phyloP scores from a whole-genome alignment of 1,284 basidiomycete species.

The Tetrapyrgos nigripes region DNA sequence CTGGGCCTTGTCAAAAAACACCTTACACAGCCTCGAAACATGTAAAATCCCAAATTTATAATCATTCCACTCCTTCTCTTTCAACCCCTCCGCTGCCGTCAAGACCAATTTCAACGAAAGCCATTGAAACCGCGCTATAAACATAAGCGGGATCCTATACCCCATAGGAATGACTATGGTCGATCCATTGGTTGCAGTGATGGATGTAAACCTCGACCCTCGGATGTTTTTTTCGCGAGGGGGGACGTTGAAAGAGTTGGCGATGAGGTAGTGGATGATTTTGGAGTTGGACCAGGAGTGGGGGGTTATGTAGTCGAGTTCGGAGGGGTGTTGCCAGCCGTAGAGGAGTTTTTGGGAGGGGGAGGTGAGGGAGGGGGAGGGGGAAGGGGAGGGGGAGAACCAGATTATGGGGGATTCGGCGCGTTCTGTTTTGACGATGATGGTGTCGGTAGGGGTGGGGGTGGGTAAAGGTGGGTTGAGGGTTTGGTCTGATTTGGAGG shows the following conservation, averaged over 20 bases:
- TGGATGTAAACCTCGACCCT: constrained; percentile 21
- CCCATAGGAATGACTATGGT: constrained; percentile 35
- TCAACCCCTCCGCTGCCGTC: constrained; percentile 27
- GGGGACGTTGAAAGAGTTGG: constrained; percentile 41
- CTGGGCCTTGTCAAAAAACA: constrained; percentile 39
- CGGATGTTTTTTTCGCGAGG: constrained; percentile 22
- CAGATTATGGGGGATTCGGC: neutral
- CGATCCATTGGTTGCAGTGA: constrained; percentile 23
- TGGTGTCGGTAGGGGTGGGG: too few species aligned
- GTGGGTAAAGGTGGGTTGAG: too few species aligned
- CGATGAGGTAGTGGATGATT: constrained; percentile 40
- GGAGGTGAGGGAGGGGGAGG: neutral
- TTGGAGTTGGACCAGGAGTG: constrained; percentile 34
- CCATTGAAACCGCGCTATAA: constrained; percentile 48
- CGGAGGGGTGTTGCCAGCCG: constrained; percentile 41
- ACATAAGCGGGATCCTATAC: constrained; percentile 49
- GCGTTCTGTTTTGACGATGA: neutral
- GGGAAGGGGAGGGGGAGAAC: constrained; percentile 6
- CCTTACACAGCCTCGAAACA: constrained; percentile 41
- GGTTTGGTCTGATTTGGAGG: too few species aligned
- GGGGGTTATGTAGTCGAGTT: constrained; percentile 42
- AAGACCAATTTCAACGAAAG: constrained; percentile 43
- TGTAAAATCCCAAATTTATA: constrained; percentile 48
- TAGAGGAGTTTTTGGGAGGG: neutral
- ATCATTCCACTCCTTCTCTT: constrained; percentile 43